phyloP scores from a whole-genome alignment of 2,329 filamentous ascomycete species.

The Trichoderma afroharzianum region DNA sequence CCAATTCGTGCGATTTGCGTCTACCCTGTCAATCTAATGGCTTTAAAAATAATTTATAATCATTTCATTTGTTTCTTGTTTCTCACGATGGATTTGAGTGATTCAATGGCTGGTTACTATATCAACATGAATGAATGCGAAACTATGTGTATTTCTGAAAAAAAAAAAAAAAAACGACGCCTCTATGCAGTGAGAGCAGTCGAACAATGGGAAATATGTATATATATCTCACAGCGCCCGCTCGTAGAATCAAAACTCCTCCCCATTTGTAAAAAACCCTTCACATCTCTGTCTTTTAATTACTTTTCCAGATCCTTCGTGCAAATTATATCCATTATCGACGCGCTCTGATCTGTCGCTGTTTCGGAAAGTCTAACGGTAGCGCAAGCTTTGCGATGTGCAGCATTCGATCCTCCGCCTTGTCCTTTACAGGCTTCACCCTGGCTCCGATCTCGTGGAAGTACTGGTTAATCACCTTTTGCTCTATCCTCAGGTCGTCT shows the following conservation, averaged over 20 bases:
- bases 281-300: neutral
- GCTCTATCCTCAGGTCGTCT: conserved; percentile 69
- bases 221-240: neutral
- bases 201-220: neutral
- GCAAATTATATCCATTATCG: conserved; percentile 1
- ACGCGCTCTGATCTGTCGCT: conserved; percentile 33
- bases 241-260: neutral
- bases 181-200: neutral
- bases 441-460: conserved; percentile 73
- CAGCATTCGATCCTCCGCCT: conserved; percentile 53
- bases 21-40: neutral
- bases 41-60: neutral
- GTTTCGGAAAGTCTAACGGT: conserved; percentile 79
- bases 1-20: neutral
- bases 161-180: too few relatives aligned
- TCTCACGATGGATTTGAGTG: neutral
- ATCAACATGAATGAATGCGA: neutral
- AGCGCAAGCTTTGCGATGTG: conserved; percentile 68
- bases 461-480: conserved; percentile 67
- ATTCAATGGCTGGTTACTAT: neutral
- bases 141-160: neutral
- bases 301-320: neutral
- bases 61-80: neutral
- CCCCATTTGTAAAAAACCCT: neutral
- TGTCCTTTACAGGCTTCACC: conserved; percentile 58